Conservation (phyloP, 192 early-diverging fungal genomes). For the Dimargaris verticillata region DNA sequence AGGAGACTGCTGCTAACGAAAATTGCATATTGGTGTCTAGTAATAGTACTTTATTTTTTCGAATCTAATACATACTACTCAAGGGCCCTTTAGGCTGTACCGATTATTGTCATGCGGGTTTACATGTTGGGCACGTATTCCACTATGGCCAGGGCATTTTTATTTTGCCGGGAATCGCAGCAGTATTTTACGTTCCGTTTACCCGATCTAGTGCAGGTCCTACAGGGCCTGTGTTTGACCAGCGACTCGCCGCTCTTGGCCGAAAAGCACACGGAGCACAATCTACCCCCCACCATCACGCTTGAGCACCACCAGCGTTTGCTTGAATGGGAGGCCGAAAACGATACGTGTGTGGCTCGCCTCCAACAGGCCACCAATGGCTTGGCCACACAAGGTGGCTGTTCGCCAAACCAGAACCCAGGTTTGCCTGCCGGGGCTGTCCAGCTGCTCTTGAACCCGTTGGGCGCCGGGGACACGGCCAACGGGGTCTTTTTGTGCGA, state of each 20-base stretch:
- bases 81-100: background rate
- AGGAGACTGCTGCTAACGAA: background rate
- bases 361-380: background rate
- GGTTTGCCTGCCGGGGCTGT: background rate
- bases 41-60: background rate
- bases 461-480: constrained; percentile 24
- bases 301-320: background rate
- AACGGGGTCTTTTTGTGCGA: constrained; percentile 22
- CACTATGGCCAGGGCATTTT: background rate
- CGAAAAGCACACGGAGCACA: background rate
- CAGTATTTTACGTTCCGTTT: background rate
- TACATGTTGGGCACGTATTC: background rate
- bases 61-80: background rate
- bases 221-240: background rate
- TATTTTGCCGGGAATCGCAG: background rate
- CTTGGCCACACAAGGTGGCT: background rate
- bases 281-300: constrained; percentile 1
- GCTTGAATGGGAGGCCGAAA: constrained; percentile 2
- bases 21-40: background rate
- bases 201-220: background rate
- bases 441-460: constrained; percentile 17
- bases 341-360: background rate
- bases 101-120: no score
- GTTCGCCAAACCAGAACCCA: background rate
- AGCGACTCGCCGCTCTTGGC: no score